phyloP scores from a whole-genome alignment of 106 monocot species.

The Dendrobium chrysotoxum region DNA sequence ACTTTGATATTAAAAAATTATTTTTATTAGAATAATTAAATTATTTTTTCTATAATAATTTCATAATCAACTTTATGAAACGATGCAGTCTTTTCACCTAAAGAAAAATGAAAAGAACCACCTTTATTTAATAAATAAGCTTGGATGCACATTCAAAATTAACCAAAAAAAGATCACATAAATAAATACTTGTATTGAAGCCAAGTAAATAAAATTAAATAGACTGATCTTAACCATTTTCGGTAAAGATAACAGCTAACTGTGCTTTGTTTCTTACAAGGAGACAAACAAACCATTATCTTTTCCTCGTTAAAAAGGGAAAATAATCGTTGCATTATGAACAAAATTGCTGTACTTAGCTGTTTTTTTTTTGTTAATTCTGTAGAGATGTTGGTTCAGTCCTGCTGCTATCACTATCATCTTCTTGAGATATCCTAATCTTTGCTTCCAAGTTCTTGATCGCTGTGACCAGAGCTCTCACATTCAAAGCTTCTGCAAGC shows the following conservation, averaged over 20 bases:
- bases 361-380: not conserved
- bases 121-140: no score
- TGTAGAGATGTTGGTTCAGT: not conserved
- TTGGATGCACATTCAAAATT: no score
- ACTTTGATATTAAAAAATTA: no score
- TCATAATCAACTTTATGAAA: no score
- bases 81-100: no score
- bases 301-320: not conserved
- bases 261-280: not conserved
- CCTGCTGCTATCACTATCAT: not conserved
- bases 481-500: constrained; percentile 48
- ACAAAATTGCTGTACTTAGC: not conserved
- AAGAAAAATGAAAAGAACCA: no score
- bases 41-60: no score
- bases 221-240: no score
- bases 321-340: not conserved
- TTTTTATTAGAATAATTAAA: no score
- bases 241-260: not conserved
- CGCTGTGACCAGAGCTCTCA: constrained; percentile 39
- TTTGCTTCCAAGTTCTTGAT: constrained; percentile 38
- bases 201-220: no score
- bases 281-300: not conserved
- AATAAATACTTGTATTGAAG: no score
- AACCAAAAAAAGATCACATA: no score
- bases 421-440: constrained; percentile 18